phyloP scores from a whole-genome alignment of 2,329 filamentous ascomycete species.

The Colletotrichum sp. region DNA sequence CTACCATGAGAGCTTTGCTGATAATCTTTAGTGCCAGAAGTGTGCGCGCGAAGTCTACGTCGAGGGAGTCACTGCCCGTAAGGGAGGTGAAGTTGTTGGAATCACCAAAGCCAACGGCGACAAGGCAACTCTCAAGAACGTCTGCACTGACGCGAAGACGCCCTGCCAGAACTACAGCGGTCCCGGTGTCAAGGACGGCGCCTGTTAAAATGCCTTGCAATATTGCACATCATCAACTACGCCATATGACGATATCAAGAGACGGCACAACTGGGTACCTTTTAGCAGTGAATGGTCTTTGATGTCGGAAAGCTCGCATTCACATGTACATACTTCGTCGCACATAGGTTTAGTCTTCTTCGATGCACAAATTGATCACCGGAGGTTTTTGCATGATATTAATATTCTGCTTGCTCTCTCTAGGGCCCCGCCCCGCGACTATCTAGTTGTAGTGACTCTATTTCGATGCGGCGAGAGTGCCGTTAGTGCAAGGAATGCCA shows the following conservation, averaged over 20 bases:
- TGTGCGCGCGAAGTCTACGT: conserved; percentile 14
- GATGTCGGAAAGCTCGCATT: background rate
- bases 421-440: background rate
- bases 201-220: background rate
- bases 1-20: background rate
- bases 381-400: background rate
- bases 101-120: conserved; percentile 18
- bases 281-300: background rate
- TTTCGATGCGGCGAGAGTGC: background rate
- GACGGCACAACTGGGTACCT: background rate
- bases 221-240: background rate
- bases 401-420: background rate
- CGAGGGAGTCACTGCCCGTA: conserved; percentile 13
- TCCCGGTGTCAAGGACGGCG: conserved; percentile 18
- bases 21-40: background rate
- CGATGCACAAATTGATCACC: background rate
- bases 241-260: background rate
- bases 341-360: background rate
- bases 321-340: background rate
- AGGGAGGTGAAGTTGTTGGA: conserved; percentile 18
- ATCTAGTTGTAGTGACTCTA: background rate
- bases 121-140: conserved; percentile 20
- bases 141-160: conserved; percentile 24
- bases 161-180: conserved; percentile 24
- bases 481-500: conserved; percentile 8